Base-by-base conservation (phyloP, 208 protist genomes). In the Crithidia expoeki region DNA sequence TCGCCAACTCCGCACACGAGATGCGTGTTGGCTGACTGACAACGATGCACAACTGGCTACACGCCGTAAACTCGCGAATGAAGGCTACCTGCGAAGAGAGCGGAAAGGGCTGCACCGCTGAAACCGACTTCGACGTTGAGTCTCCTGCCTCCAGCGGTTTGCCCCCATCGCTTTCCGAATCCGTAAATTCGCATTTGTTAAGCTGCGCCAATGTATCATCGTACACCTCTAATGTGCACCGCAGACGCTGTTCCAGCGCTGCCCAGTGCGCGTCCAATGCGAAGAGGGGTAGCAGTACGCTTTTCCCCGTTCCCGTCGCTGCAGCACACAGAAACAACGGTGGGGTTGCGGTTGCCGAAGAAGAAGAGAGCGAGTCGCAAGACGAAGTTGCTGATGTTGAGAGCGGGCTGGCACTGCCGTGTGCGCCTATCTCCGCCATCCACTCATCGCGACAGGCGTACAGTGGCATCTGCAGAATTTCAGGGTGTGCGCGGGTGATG, bases 11-110 rank as follows among this genome's bases (percentile, higher is more conserved):
- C 49, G 84, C 69, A 55, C 90, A 95, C 4, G 90, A 86, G 2
- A 95, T 62, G 10, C 90, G 86, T 16, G 90, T 95, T 9, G 90
- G 90, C 62, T 95, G 90, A 25, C 79, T 89, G 7, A 95, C 90
- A n/a, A 93, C 76, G 64, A 95, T 85, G 62, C 83, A 81, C 12
- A 95, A 61, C 0, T 76, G 71, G 49, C 85, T 90, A 53, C 80
- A 81, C 5, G 52, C 50, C 7, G 58, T 66, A 61, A 95, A 89
- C 19, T 69, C 72, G 1, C 34, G 17, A 7, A 70, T 71, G 67
- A 86, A 95, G 21, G 19, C 52, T 1, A 65, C 71, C 19, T 76
- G 62, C 4, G 75, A 72, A 28, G 62, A 61, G 12, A 76, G 28
- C 1, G 73, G 19, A 33, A 79, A 71, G 30, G 51, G 30, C 64